Evolutionary conservation across 2,329 filamentous ascomycete species (phyloP), one percentile per base, ranked within the genome.

Genomic region (Alternaria sp.): DNA sequence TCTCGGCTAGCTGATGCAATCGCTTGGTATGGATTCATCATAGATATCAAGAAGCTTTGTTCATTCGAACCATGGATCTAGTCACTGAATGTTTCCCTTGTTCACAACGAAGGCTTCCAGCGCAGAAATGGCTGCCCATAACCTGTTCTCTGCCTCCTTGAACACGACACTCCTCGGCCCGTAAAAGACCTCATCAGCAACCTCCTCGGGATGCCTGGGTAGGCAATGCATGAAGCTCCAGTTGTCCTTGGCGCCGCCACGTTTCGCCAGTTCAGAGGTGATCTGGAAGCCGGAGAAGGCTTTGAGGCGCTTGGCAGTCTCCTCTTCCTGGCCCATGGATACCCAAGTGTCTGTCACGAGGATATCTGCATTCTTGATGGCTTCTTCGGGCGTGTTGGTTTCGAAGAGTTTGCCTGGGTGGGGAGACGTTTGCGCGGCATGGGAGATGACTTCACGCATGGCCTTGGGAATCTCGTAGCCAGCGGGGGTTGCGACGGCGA

Each of bases 171-270:
- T 97, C 73, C 90, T 86, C 0, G 87, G 85, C 49, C 92, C 89
- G 80, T 98, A 97, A 76, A 99, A 98, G 2, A 99, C 94, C 74
- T 95, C 93, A 74, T 99, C 94, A 59, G 87, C 89, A 34, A 99
- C 95, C 82, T 99, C 95, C 79, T 99, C 94, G 0, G 87, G 87
- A 76, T 99, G 94, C 64, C 95, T 87, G 14, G 95, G 95, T 60
- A 99, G 81, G 78, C 95, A 99, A 83, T 99, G 95, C 95, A 99
- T 97, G 79, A 99, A 99, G 80, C 92, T 93, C 95, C 95, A 99
- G 65, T 87, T 86, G 14, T 90, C 85, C 78, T 95, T 97, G 43
- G 95, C 95, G 20, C 93, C 94, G 44, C 93, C 94, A 51, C 89
- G 86, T 79, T 90, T 87, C 2, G 93, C 94, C 68, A 99, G 84